Percentiles rank a stretch among this genome's conserved stretches.
Conservation (phyloP, 768 basidiomycete species). For the Tulasnella sp. region DNA sequence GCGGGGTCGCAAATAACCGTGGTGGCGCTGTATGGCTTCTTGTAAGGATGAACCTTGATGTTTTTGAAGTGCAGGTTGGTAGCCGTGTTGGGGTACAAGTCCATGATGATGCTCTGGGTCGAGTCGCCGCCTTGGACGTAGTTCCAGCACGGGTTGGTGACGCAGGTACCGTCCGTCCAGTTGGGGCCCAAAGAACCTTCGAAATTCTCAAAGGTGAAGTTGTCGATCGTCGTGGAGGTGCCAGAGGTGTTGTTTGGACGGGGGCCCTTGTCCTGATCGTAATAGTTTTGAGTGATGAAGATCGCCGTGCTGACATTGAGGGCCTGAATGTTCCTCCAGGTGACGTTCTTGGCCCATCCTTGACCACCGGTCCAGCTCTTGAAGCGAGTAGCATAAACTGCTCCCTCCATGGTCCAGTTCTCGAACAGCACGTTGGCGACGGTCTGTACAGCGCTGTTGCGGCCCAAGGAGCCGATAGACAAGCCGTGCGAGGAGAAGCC, state of each 20-base stretch:
- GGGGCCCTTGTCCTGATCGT: slow-evolving; percentile 51
- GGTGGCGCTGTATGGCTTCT: slow-evolving; percentile 19
- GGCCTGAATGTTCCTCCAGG: slow-evolving; percentile 46
- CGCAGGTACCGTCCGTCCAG: slow-evolving; percentile 56
- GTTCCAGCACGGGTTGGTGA: slow-evolving; percentile 61
- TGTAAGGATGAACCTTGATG: slow-evolving; percentile 24
- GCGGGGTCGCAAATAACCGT: slow-evolving; percentile 26
- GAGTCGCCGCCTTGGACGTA: slow-evolving; percentile 47
- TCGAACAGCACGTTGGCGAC: slow-evolving; percentile 47
- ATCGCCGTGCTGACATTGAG: slow-evolving; percentile 46
- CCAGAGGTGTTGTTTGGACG: slow-evolving; percentile 41
- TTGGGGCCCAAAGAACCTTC: slow-evolving; percentile 45
- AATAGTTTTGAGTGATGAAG: slow-evolving; percentile 56
- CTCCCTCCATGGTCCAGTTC: slow-evolving; percentile 50
- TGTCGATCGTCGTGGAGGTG: slow-evolving; percentile 54
- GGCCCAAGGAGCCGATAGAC: slow-evolving; percentile 48
- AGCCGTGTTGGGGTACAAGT: slow-evolving; percentile 54
- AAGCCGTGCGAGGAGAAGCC: slow-evolving; percentile 49
- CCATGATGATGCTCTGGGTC: slow-evolving; percentile 56
- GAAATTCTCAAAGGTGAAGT: slow-evolving; percentile 55
- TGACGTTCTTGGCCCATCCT: slow-evolving; percentile 47
- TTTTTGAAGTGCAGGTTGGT: slow-evolving; percentile 23
- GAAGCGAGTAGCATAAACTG: slow-evolving; percentile 48
- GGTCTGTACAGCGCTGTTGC: slow-evolving; percentile 40
- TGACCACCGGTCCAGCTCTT: slow-evolving; percentile 50